A percentile compares a stretch with the other conserved stretches of the same genome.
Evolutionary conservation across 164 flowering plant species (phyloP).

Genomic region (Amborella trichopoda): DNA sequence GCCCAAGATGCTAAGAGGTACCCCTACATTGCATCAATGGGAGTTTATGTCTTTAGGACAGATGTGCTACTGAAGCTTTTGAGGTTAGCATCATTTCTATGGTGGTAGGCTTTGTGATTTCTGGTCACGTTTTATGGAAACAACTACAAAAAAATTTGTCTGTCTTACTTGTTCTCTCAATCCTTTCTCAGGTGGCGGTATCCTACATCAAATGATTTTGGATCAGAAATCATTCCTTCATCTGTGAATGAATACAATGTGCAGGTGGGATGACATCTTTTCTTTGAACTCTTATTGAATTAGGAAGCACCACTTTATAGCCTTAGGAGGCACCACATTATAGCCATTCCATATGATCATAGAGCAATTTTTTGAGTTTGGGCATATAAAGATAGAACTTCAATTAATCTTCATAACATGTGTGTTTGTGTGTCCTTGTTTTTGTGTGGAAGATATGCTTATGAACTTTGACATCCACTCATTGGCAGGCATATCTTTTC

Average conservation of each 20-base stretch:
- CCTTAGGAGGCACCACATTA: not conserved
- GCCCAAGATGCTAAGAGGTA: conserved; percentile 42
- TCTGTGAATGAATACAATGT: conserved; percentile 70
- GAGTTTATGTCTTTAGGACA: conserved; percentile 78
- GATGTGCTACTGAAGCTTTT: conserved; percentile 63
- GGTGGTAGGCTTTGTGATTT: too few relatives aligned
- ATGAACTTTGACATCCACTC: too few relatives aligned
- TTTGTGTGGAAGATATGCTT: too few relatives aligned
- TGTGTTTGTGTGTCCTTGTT: too few relatives aligned
- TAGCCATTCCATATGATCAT: too few relatives aligned
- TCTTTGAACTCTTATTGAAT: not conserved
- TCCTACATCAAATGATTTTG: conserved; percentile 88
- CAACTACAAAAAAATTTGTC: too few relatives aligned
- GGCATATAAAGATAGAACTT: too few relatives aligned
- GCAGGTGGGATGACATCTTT: conserved; percentile 32
- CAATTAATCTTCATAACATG: too few relatives aligned
- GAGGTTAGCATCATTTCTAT: conserved; percentile 11
- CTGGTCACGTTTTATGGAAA: too few relatives aligned
- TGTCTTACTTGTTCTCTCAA: not conserved
- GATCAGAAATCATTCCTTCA: conserved; percentile 90
- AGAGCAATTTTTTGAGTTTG: too few relatives aligned
- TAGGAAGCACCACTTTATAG: not conserved
- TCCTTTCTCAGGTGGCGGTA: conserved; percentile 35
- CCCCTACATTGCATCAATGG: conserved; percentile 97
- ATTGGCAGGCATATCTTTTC: conserved; percentile 73